Evolutionary conservation across 257 asterid genomes (phyloP).

Genomic region (Solanum chilense): DNA sequence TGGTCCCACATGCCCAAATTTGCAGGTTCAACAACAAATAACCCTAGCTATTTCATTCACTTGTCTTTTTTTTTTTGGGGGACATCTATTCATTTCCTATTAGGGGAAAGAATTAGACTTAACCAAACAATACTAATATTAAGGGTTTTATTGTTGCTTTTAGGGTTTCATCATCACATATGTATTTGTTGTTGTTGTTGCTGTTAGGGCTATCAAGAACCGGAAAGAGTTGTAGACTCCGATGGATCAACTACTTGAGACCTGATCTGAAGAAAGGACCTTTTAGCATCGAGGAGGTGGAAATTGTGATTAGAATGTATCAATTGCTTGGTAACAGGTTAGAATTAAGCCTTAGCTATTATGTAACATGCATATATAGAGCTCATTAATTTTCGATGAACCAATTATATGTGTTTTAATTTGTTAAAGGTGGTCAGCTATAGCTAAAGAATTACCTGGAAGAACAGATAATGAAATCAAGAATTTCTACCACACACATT

Average conservation of each 20-base stretch:
- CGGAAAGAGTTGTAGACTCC: not conserved
- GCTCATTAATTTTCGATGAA: not conserved
- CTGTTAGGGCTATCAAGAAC: not conserved
- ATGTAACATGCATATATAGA: not conserved
- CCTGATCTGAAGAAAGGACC: constrained; percentile 1
- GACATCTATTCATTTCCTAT: not conserved
- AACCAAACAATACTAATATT: no score
- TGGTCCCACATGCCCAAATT: not conserved
- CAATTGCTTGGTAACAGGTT: not conserved
- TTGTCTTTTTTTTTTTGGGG: no score
- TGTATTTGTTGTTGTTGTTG: not conserved
- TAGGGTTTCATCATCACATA: not conserved
- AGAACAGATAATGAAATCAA: constrained; percentile 6
- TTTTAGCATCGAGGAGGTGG: not conserved
- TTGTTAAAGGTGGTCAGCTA: constrained; percentile 1
- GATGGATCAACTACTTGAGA: constrained; percentile 1
- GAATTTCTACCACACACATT: not conserved
- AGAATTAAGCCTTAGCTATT: not conserved
- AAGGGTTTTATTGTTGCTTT: not conserved
- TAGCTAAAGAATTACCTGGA: not conserved
- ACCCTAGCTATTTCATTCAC: no score
- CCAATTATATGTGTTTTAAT: not conserved
- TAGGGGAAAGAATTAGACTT: no score
- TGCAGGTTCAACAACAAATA: not conserved
- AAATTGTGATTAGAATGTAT: not conserved